These are phyloP conservation scores for Backusella tarrabulga DNA, from an alignment of 192 early-diverging fungal genomes.

Conservation along the genomic window DNA sequence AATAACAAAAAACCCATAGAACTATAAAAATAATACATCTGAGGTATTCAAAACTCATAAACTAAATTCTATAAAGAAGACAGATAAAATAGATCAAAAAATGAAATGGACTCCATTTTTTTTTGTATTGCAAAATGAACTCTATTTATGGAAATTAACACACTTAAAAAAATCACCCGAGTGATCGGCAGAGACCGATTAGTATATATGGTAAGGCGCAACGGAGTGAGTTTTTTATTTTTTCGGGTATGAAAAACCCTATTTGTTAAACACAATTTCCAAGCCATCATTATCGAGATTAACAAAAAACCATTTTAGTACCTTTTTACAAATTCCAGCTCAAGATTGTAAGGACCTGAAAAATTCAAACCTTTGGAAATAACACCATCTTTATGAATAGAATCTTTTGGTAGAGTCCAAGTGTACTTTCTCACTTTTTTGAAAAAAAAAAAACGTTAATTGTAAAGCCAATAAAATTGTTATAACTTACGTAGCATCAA, in stretches of 20 bases:
- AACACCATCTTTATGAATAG: slow-evolving; percentile 2
- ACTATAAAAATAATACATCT: not conserved
- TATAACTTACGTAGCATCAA: slow-evolving; percentile 37
- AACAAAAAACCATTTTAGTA: not conserved
- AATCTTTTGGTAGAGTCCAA: not conserved
- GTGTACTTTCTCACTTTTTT: slow-evolving; percentile 7
- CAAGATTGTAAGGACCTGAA: not conserved
- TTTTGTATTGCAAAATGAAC: not conserved
- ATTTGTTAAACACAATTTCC: not conserved
- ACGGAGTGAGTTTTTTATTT: not conserved
- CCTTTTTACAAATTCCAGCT: not conserved
- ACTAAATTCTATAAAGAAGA: too few species aligned
- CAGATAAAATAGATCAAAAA: too few species aligned
- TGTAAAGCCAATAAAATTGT: not conserved
- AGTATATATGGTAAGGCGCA: not conserved
- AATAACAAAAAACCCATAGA: not conserved
- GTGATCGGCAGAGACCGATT: slow-evolving; percentile 1
- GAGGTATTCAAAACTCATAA: too few species aligned
- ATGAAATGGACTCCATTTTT: too few species aligned
- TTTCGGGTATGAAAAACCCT: not conserved
- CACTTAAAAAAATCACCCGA: not conserved
- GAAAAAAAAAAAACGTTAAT: too few species aligned
- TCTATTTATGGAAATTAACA: not conserved
- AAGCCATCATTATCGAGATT: not conserved
- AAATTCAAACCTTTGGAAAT: not conserved